Conservation (phyloP, 257 asterid genomes). For the Solanum microdontum region DNA sequence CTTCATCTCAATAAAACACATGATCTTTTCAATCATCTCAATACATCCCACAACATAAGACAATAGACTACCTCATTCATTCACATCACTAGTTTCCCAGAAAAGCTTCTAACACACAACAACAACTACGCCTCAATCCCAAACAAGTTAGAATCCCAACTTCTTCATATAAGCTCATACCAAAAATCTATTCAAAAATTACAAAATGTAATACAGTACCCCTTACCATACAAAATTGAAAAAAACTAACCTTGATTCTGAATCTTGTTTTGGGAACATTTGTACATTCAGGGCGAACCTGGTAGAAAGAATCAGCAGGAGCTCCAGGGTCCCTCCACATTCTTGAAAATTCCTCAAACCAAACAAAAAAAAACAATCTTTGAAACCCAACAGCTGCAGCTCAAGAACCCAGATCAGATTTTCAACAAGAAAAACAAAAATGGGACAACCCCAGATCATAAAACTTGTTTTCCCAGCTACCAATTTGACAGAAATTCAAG, state of each 20-base stretch:
- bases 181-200: background rate
- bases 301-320: constrained; percentile 77
- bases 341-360: constrained; percentile 2
- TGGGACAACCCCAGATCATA: constrained; percentile 16
- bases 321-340: constrained; percentile 86
- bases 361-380: background rate
- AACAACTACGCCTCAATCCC: background rate
- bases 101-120: background rate
- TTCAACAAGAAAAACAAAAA: constrained; percentile 7
- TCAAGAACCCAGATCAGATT: constrained; percentile 22
- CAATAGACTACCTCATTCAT: background rate
- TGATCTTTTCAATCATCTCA: background rate
- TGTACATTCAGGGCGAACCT: constrained; percentile 68
- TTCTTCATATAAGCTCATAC: background rate
- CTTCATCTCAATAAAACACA: background rate
- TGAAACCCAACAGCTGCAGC: constrained; percentile 5
- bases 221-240: background rate
- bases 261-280: constrained; percentile 86
- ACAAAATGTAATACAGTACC: background rate
- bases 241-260: constrained; percentile 64
- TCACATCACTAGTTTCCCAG: background rate
- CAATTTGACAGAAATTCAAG: constrained; percentile 7
- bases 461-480: constrained; percentile 5
- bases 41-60: background rate
- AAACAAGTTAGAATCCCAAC: background rate